Percentiles rank a stretch among this genome's conserved stretches.
Evolutionary conservation across 805 yeast species (phyloP).

Genomic region (Saccharomyces kudriavzevii): DNA sequence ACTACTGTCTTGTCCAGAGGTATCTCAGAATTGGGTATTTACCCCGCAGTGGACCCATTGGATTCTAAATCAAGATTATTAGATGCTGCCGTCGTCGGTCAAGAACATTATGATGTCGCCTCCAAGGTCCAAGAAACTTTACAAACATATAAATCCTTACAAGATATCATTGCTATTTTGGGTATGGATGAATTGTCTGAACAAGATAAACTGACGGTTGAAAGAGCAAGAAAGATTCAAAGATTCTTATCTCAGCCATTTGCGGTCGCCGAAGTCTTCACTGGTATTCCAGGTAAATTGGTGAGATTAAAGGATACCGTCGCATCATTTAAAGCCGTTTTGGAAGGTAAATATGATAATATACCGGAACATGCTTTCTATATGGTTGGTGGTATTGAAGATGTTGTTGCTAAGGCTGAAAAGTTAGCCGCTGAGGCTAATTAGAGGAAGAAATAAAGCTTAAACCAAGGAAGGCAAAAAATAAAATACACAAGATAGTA

Average conservation of each 20-base stretch:
- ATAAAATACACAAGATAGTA: not conserved
- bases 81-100: constrained; percentile 95
- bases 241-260: constrained; percentile 99
- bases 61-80: constrained; percentile 98
- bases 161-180: constrained; percentile 99
- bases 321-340: constrained; percentile 89
- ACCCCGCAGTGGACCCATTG: constrained; percentile 99
- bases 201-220: constrained; percentile 96
- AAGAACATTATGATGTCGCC: constrained; percentile 97
- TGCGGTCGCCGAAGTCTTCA: constrained; percentile 99
- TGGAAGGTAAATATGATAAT: constrained; percentile 97
- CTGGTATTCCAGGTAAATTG: constrained; percentile 97
- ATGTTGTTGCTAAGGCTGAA: constrained; percentile 97
- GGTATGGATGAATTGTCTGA: constrained; percentile 99
- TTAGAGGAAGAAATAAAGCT: constrained; percentile 26
- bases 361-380: constrained; percentile 99
- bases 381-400: constrained; percentile 99
- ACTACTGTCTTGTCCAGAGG: constrained; percentile 99
- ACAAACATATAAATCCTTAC: constrained; percentile 99
- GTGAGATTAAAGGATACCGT: constrained; percentile 95
- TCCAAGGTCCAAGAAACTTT: constrained; percentile 93
- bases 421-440: constrained; percentile 91
- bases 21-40: constrained; percentile 99
- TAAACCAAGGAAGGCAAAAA: not conserved
- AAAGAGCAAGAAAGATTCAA: constrained; percentile 99